Conservation (phyloP, 2,329 filamentous ascomycete genomes). For the Monosporascus ibericus region DNA sequence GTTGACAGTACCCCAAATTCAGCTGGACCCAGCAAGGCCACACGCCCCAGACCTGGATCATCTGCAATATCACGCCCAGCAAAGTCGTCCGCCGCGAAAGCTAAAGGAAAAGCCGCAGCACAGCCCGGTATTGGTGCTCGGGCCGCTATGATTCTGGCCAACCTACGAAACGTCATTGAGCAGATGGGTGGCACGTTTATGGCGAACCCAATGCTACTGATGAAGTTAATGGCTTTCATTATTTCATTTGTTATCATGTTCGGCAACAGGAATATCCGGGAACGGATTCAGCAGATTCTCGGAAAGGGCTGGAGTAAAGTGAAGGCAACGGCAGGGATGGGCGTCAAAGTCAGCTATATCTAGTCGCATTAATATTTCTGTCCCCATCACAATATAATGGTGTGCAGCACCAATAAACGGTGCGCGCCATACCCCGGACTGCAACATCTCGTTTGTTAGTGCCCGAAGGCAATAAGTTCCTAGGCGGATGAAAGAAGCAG, state of each 20-base stretch:
- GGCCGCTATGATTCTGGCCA: constrained; percentile 47
- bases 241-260: constrained; percentile 72
- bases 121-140: constrained; percentile 36
- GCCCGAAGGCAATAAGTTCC: background rate
- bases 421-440: background rate
- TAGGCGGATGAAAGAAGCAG: background rate
- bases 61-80: constrained; percentile 24
- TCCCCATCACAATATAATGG: constrained; percentile 5
- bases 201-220: constrained; percentile 50
- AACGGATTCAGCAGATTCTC: constrained; percentile 65
- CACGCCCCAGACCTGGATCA: constrained; percentile 25
- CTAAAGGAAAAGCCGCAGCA: constrained; percentile 26
- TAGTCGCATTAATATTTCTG: constrained; percentile 35
- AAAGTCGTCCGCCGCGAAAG: constrained; percentile 22
- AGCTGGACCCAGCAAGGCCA: constrained; percentile 28
- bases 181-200: constrained; percentile 44
- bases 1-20: constrained; percentile 49
- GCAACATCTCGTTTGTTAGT: background rate
- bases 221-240: constrained; percentile 69
- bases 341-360: constrained; percentile 95
- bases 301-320: constrained; percentile 74
- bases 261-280: constrained; percentile 66
- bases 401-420: constrained; percentile 10
- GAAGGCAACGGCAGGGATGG: constrained; percentile 84
- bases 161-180: constrained; percentile 45